Evolutionary conservation across 768 basidiomycete genomes (phyloP), one percentile per base, ranked within the genome.

Genomic region (Mrakia gelida): DNA sequence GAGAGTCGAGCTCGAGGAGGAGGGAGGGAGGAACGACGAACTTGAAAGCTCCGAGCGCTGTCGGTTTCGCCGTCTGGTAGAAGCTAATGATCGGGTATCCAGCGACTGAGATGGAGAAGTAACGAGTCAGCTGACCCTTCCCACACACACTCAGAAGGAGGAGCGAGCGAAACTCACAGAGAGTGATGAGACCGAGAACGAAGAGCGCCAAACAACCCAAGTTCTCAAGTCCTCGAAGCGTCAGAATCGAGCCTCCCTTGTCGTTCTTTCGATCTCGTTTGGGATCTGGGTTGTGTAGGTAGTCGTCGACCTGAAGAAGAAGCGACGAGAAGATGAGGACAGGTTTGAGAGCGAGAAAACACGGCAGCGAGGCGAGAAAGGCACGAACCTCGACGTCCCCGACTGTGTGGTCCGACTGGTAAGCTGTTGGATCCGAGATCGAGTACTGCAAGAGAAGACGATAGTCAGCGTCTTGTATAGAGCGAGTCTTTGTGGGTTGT

Each of bases 81-180:
- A 88, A 88, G 67, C 87, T 86, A 77, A 93, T 88, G 81, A 96
- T 89, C 18, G 96, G 96, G 82, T 92, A 97, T 43, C 92, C 94
- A 30, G 91, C 91, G 81, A 75, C 81, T 81, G 71, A 10, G 0
- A 26, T 21, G 6, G 23, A 43, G 21, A 11, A 7, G 41, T 6
- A 21, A 45, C 21, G 70, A 70, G 13, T 16, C 15, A 52, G 49
- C 18, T 52, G 16, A 52, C 9, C 2, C 49, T 16, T 21, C 49
- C 49, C 9, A 16, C 15, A 52, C 3, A 52, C 11, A 18, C 4
- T 21, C 16, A 52, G 13, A 21, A 16, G n/a, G 49, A 52, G 21
- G 62, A 65, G 71, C n/a, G n/a, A n/a, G n/a, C n/a, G n/a, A 54
- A 52, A n/a, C 63, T 65, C 71, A 70, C 97, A 98, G 23, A 98